phyloP scores from a whole-genome alignment of 2,329 filamentous ascomycete genomes.

The Ophiostoma sp. region DNA sequence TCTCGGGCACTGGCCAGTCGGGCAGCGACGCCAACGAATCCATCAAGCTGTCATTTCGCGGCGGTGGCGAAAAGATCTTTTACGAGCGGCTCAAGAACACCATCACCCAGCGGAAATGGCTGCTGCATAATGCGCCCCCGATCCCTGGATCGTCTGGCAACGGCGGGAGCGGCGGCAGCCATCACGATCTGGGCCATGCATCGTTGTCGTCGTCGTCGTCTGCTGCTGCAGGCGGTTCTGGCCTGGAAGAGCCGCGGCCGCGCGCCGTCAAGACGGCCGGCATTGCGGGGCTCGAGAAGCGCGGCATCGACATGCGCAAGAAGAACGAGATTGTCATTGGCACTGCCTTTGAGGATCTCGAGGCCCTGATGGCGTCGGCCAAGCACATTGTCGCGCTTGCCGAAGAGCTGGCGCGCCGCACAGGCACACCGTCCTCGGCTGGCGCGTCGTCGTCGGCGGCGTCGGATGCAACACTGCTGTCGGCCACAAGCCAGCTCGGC shows the following conservation, averaged over 20 bases:
- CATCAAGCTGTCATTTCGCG: slow-evolving; percentile 88
- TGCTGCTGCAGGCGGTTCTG: slow-evolving; percentile 24
- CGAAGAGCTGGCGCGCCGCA: slow-evolving; percentile 73
- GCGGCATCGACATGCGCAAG: slow-evolving; percentile 75
- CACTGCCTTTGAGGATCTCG: slow-evolving; percentile 89
- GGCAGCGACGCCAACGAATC: slow-evolving; percentile 59
- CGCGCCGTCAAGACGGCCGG: slow-evolving; percentile 60
- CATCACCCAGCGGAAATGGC: slow-evolving; percentile 90
- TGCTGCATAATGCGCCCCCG: slow-evolving; percentile 82
- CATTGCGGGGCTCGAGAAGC: slow-evolving; percentile 85
- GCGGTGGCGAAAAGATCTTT: slow-evolving; percentile 84
- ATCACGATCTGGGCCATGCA: background rate
- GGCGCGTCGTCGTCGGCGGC: background rate
- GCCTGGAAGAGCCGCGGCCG: slow-evolving; percentile 10
- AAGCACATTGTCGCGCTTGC: slow-evolving; percentile 94
- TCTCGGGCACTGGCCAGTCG: slow-evolving; percentile 16
- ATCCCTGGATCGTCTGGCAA: slow-evolving; percentile 58
- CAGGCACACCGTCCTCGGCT: slow-evolving; percentile 32
- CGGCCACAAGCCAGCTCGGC: slow-evolving; percentile 74
- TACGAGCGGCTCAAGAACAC: slow-evolving; percentile 82
- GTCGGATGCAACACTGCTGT: slow-evolving; percentile 53
- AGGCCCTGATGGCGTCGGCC: slow-evolving; percentile 93
- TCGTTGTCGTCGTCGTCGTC: slow-evolving; percentile 16
- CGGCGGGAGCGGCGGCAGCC: background rate
- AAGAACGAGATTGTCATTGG: slow-evolving; percentile 93